These are phyloP conservation scores for Verticillium nubilum DNA, from an alignment of 2,329 filamentous ascomycete species.

Conservation along the genomic window DNA sequence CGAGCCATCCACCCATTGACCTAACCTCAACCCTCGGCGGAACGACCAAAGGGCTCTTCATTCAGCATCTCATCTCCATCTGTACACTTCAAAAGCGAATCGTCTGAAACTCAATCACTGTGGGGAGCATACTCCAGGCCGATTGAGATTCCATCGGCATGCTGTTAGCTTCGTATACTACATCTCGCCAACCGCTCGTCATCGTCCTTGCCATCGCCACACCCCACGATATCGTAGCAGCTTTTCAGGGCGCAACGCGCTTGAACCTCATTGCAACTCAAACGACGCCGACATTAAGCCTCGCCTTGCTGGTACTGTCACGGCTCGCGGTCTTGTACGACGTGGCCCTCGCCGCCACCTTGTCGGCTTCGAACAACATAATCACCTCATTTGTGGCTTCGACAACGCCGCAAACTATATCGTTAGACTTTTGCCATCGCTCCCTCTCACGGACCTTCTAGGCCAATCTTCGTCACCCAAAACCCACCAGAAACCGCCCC, in stretches of 20 bases:
- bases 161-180: background rate
- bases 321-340: background rate
- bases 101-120: background rate
- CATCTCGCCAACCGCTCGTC: background rate
- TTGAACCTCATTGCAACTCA: background rate
- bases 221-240: background rate
- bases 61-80: background rate
- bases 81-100: background rate
- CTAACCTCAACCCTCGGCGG: background rate
- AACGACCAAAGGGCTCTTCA: background rate
- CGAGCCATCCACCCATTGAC: background rate
- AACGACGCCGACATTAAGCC: background rate
- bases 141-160: background rate
- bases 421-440: background rate
- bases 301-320: background rate
- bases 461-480: background rate
- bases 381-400: background rate
- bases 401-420: background rate
- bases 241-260: background rate
- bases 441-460: background rate
- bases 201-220: background rate
- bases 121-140: background rate
- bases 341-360: background rate
- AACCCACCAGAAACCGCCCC: conserved; percentile 11
- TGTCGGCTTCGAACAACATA: background rate